Percentiles rank a stretch among this genome's conserved stretches.
Conservation (phyloP, 2,329 filamentous ascomycete genomes). For the Fusarium poae region DNA sequence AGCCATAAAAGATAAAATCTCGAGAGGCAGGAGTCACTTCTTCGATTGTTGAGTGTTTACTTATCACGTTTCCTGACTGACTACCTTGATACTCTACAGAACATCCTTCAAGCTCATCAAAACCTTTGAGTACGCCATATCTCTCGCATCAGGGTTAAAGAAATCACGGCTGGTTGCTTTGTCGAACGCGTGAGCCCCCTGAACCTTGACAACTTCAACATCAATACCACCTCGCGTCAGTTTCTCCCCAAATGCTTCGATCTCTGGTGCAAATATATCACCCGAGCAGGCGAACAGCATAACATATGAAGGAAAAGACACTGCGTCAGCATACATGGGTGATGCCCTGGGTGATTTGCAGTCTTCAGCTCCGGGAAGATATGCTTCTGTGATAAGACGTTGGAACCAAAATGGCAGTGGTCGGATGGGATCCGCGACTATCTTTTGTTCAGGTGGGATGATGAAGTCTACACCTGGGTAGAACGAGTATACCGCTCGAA, state of each 20-base stretch:
- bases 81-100: background rate
- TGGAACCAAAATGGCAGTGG: slow-evolving; percentile 16
- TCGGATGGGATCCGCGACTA: slow-evolving; percentile 44
- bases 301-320: slow-evolving; percentile 12
- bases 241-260: slow-evolving; percentile 50
- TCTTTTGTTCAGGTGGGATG: slow-evolving; percentile 48
- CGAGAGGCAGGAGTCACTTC: background rate
- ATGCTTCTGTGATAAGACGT: slow-evolving; percentile 52
- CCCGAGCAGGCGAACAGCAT: slow-evolving; percentile 54
- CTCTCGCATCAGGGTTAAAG: slow-evolving; percentile 4
- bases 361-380: slow-evolving; percentile 48
- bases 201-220: slow-evolving; percentile 27
- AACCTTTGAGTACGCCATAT: slow-evolving; percentile 25
- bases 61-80: background rate
- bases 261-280: slow-evolving; percentile 55
- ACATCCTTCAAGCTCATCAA: background rate
- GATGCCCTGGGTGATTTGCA: slow-evolving; percentile 53
- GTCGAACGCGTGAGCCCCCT: slow-evolving; percentile 45
- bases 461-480: slow-evolving; percentile 56
- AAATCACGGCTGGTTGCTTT: slow-evolving; percentile 27
- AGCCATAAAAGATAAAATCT: background rate
- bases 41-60: background rate
- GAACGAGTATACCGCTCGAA: slow-evolving; percentile 62
- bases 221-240: slow-evolving; percentile 11
- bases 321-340: slow-evolving; percentile 48